Evolutionary conservation across 805 yeast genomes (phyloP).

Genomic region (Ogataea angusta): DNA sequence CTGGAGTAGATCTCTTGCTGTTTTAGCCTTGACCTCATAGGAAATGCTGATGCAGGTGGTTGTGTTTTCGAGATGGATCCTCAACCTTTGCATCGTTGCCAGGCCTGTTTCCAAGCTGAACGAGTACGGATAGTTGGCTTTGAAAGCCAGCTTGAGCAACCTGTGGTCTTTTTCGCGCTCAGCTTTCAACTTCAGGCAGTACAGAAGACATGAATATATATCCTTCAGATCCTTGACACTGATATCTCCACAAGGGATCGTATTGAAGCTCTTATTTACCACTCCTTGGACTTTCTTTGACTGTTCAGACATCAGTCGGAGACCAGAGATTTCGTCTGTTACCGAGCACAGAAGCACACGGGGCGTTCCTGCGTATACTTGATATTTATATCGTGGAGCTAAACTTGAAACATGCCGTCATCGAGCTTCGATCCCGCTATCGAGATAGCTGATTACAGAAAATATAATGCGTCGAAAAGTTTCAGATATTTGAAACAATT

Average conservation of each 20-base stretch:
- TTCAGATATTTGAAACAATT: constrained; percentile 10
- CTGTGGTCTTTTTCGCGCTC: constrained; percentile 19
- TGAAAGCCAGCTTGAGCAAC: constrained; percentile 18
- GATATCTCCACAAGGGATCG: constrained; percentile 52
- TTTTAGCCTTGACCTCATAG: constrained; percentile 47
- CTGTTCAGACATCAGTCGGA: background rate
- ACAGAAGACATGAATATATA: constrained; percentile 50
- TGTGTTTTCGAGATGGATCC: constrained; percentile 44
- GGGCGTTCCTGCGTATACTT: constrained; percentile 2
- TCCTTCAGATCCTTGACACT: constrained; percentile 57
- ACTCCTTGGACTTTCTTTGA: constrained; percentile 13
- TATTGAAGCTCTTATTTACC: constrained; percentile 21
- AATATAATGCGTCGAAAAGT: background rate
- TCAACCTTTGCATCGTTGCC: constrained; percentile 45
- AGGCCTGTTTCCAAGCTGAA: constrained; percentile 55
- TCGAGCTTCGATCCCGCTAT: background rate
- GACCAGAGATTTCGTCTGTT: constrained; percentile 1
- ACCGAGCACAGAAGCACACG: background rate
- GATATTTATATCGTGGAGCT: constrained; percentile 3
- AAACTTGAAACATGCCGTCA: constrained; percentile 5
- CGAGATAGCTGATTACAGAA: background rate
- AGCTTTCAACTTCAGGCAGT: constrained; percentile 39
- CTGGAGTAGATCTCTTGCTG: constrained; percentile 46
- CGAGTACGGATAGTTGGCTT: constrained; percentile 42
- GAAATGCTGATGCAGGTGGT: constrained; percentile 52